Evolutionary conservation across 495 filamentous ascomycete species (phyloP), one percentile per base, ranked within the genome.

Genomic region (Diplogelasinospora grovesii): DNA sequence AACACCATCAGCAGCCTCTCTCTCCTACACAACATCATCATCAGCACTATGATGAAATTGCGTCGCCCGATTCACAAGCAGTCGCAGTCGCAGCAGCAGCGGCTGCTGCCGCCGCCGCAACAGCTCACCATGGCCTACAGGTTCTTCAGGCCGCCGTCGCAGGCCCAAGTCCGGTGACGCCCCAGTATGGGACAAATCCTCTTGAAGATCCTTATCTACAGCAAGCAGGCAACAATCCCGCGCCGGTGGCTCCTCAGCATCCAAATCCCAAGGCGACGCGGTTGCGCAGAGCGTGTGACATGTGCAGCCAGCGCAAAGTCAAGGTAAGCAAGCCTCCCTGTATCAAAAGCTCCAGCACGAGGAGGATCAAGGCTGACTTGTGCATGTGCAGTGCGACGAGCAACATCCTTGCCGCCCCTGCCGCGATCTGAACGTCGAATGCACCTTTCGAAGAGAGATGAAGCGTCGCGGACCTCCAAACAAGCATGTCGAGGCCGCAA

Each of bases 321-420:
- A 92, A 90, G 77, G 84, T 87, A 57, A n/a, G 57, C 41, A 22
- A 21, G 7, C 19, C 15, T 14, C 18, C 8, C n/a, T n/a, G n/a
- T n/a, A n/a, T n/a, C n/a, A n/a, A n/a, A n/a, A n/a, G n/a, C n/a
- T n/a, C n/a, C n/a, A n/a, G n/a, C n/a, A n/a, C n/a, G n/a, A n/a
- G n/a, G n/a, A n/a, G n/a, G n/a, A n/a, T n/a, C 22, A 31, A 20
- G 44, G 56, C 46, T 15, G 19, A 19, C 3, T 16, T 47, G 24
- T n/a, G n/a, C n/a, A n/a, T n/a, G n/a, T n/a, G n/a, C 51, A 92
- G 84, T 94, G 87, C 63, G 86, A 94, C 57, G 84, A 86, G 51
- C 68, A 69, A 26, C 83, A 83, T 9, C 86, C 87, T 7, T 95
- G 88, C 66, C 75, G 78, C 45, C 82, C 85, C 22, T 95, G 88